Evolutionary conservation across 805 yeast genomes (phyloP).

Genomic region (Zygoascus ofunaensis): DNA sequence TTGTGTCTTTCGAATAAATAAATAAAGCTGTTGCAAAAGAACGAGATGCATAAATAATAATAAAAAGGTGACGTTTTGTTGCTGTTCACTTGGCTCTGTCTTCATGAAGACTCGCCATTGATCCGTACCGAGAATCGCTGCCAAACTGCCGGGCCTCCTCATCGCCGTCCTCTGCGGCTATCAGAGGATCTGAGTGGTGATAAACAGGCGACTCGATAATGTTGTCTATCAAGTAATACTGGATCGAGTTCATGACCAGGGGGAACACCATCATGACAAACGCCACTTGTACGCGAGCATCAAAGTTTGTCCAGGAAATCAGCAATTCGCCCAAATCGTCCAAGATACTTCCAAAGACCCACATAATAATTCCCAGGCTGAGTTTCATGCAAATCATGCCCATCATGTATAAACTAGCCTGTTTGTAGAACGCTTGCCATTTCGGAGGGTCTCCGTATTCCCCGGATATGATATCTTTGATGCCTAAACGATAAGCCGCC

Average conservation of each 20-base stretch:
- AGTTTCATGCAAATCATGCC: constrained; percentile 59
- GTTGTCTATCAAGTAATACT: constrained; percentile 49
- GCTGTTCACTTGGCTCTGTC: too few relatives aligned
- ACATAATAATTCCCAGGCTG: constrained; percentile 43
- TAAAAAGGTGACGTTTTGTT: too few relatives aligned
- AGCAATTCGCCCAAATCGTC: constrained; percentile 65
- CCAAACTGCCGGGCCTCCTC: neutral
- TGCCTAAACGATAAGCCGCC: constrained; percentile 35
- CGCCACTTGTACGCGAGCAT: constrained; percentile 75
- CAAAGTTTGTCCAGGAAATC: constrained; percentile 72
- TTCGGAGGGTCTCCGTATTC: constrained; percentile 59
- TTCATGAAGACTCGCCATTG: too few relatives aligned
- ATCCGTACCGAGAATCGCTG: too few relatives aligned
- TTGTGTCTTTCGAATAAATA: too few relatives aligned
- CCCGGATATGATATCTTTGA: constrained; percentile 39
- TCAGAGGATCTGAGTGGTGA: constrained; percentile 3
- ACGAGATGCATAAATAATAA: too few relatives aligned
- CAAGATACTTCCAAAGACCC: constrained; percentile 44
- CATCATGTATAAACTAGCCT: constrained; percentile 55
- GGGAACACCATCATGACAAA: constrained; percentile 65
- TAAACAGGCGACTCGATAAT: constrained; percentile 40
- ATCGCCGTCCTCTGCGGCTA: neutral
- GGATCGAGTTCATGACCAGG: constrained; percentile 36
- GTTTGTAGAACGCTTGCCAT: constrained; percentile 59
- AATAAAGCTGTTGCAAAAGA: too few relatives aligned